These are phyloP conservation scores for Euphrasia confusa DNA, from an alignment of 257 asterid genomes.

Conservation along the genomic window DNA sequence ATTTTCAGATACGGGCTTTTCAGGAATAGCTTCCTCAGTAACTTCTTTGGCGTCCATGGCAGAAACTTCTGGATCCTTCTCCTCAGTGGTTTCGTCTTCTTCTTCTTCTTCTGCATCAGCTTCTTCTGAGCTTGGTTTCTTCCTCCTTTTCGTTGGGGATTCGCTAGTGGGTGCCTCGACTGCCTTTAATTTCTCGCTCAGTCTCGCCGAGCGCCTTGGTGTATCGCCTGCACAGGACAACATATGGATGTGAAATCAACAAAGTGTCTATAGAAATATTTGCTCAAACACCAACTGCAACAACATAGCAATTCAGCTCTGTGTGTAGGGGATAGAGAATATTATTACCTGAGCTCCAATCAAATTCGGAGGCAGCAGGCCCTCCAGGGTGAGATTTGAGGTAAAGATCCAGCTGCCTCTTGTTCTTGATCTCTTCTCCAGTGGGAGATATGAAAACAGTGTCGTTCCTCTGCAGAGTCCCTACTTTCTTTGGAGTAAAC, in stretches of 20 bases:
- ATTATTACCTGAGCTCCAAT: constrained; percentile 47
- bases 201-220: constrained; percentile 61
- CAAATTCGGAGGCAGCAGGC: constrained; percentile 45
- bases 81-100: constrained; percentile 30
- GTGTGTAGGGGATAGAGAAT: too few relatives aligned
- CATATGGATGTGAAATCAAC: neutral
- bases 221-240: constrained; percentile 42
- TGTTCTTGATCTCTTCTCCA: constrained; percentile 62
- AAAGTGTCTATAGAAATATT: neutral
- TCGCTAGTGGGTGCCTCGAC: constrained; percentile 30
- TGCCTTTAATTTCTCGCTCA: constrained; percentile 49
- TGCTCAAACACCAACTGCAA: neutral
- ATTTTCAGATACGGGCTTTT: constrained; percentile 20
- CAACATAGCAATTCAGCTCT: too few relatives aligned
- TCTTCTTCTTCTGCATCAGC: constrained; percentile 30
- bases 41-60: constrained; percentile 21
- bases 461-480: constrained; percentile 34
- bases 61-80: constrained; percentile 27
- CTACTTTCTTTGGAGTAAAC: constrained; percentile 37
- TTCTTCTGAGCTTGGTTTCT: constrained; percentile 27
- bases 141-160: constrained; percentile 48
- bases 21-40: constrained; percentile 21
- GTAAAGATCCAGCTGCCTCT: constrained; percentile 57
- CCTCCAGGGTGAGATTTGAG: constrained; percentile 65
- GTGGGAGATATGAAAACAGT: constrained; percentile 48